phyloP scores from a whole-genome alignment of 2,329 filamentous ascomycete species.

The Ilyonectria mors-panacis region DNA sequence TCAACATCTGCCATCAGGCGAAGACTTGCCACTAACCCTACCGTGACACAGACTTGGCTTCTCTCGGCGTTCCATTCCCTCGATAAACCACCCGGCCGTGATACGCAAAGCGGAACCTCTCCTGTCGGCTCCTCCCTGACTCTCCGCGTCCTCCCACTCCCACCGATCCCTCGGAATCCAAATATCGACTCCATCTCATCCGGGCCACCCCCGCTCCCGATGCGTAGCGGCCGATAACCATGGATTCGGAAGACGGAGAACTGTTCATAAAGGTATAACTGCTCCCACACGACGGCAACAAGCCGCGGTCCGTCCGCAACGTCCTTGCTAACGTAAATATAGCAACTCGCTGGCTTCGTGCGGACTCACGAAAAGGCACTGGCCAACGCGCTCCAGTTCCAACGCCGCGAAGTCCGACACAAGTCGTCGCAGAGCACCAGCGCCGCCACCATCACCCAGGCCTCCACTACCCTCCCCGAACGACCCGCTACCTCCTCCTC shows the following conservation, averaged over 20 bases:
- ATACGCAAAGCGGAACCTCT: slow-evolving; percentile 32
- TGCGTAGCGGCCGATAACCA: slow-evolving; percentile 65
- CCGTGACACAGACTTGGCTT: slow-evolving; percentile 39
- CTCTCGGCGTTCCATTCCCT: slow-evolving; percentile 30
- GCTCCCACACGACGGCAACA: neutral
- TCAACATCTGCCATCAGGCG: slow-evolving; percentile 30
- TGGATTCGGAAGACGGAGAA: slow-evolving; percentile 93
- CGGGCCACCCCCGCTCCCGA: slow-evolving; percentile 36
- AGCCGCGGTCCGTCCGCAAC: slow-evolving; percentile 10
- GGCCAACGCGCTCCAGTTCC: slow-evolving; percentile 91
- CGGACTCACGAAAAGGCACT: slow-evolving; percentile 97
- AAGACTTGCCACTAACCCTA: slow-evolving; percentile 38
- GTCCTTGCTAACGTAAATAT: slow-evolving; percentile 51
- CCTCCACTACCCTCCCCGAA: slow-evolving; percentile 70
- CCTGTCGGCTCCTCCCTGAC: neutral
- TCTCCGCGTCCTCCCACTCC: neutral
- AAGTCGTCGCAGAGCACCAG: slow-evolving; percentile 76
- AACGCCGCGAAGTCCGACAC: slow-evolving; percentile 81
- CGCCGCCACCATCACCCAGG: slow-evolving; percentile 68
- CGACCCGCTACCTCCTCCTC: slow-evolving; percentile 77
- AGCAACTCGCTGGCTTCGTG: slow-evolving; percentile 97
- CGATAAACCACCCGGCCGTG: slow-evolving; percentile 34
- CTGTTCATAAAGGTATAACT: slow-evolving; percentile 84
- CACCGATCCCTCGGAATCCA: slow-evolving; percentile 20
- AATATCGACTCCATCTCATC: slow-evolving; percentile 7